Percentiles rank a stretch among this genome's conserved stretches.
phyloP scores from a whole-genome alignment of 257 asterid genomes.

The Solanum ahanhuiri region DNA sequence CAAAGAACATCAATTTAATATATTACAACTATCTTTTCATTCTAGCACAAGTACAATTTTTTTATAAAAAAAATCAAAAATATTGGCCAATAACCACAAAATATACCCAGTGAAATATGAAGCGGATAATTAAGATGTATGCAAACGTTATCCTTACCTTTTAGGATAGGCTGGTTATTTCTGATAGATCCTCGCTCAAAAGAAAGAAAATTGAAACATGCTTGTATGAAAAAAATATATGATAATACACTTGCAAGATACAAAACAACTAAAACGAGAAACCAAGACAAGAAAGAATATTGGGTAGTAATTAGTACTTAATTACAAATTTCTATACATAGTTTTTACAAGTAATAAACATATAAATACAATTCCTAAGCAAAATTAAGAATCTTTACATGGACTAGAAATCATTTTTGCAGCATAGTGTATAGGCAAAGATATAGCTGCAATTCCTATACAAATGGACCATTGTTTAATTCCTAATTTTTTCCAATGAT shows the following conservation, averaged over 20 bases:
- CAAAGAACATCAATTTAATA: neutral
- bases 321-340: neutral
- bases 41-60: neutral
- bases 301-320: neutral
- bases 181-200: neutral
- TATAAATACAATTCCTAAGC: neutral
- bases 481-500: constrained; percentile 12
- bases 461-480: constrained; percentile 17
- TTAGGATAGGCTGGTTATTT: neutral
- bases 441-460: constrained; percentile 20
- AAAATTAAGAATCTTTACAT: neutral
- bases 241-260: no score
- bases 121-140: neutral
- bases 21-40: neutral
- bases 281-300: neutral
- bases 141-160: fast-evolving
- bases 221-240: neutral
- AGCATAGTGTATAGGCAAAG: constrained; percentile 18
- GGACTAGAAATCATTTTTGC: constrained; percentile 1
- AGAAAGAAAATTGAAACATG: neutral
- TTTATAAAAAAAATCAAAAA: no score
- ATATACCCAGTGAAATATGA: neutral
- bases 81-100: neutral
- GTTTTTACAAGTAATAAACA: neutral
- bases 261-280: neutral